Percentiles rank a stretch among this genome's conserved stretches.
Evolutionary conservation across 2,329 filamentous ascomycete species (phyloP).

Genomic region (Trichoderma hamatum): DNA sequence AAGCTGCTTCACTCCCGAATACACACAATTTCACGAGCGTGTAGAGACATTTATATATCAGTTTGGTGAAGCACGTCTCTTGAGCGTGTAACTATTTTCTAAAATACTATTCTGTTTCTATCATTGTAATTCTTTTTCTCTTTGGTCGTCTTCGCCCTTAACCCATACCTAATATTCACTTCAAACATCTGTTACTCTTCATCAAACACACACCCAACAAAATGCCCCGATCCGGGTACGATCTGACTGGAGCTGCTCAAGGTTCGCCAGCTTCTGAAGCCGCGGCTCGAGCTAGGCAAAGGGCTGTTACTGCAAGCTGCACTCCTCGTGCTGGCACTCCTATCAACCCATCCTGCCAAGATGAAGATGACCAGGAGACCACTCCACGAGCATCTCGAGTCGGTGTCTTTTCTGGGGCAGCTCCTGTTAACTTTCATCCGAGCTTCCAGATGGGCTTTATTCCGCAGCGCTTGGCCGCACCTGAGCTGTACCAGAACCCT

Average conservation of each 20-base stretch:
- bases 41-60: not conserved
- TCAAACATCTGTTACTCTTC: not conserved
- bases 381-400: slow-evolving; percentile 21
- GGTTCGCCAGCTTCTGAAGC: slow-evolving; percentile 19
- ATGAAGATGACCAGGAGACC: slow-evolving; percentile 18
- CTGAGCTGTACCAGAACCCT: slow-evolving; percentile 23
- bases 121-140: not conserved
- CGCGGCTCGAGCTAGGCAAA: slow-evolving; percentile 19
- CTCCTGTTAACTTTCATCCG: not conserved
- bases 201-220: not conserved
- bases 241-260: slow-evolving; percentile 3
- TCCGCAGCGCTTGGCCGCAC: not conserved
- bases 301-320: not conserved
- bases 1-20: slow-evolving; percentile 5
- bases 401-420: not conserved
- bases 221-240: slow-evolving; percentile 25
- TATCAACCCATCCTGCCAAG: not conserved
- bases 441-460: not conserved
- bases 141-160: not conserved
- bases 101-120: not conserved
- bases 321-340: slow-evolving; percentile 25
- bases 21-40: not conserved
- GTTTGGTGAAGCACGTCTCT: not conserved
- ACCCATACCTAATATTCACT: not conserved
- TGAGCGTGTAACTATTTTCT: not conserved